phyloP scores from a whole-genome alignment of 768 basidiomycete genomes.

The Macrocybe gigantea region DNA sequence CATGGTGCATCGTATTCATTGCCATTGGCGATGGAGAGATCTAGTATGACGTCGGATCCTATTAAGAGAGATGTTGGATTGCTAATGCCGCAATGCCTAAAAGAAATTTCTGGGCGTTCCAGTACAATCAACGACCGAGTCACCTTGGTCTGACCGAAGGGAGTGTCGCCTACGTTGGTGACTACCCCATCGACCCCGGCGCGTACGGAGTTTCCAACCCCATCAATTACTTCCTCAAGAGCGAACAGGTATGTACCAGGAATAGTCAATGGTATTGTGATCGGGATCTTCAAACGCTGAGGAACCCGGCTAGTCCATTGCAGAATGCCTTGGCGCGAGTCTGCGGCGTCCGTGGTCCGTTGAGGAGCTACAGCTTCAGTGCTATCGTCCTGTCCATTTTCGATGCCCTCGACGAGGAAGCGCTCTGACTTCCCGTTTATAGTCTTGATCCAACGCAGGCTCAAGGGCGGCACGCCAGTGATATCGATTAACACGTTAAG shows the following conservation, averaged over 20 bases:
- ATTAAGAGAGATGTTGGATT: slow-evolving; percentile 65
- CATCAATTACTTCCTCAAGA: slow-evolving; percentile 80
- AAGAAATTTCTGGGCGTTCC: slow-evolving; percentile 64
- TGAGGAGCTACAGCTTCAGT: slow-evolving; percentile 16
- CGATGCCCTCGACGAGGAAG: slow-evolving; percentile 82
- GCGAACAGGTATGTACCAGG: slow-evolving; percentile 68
- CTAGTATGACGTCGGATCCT: slow-evolving; percentile 56
- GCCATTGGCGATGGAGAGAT: slow-evolving; percentile 44
- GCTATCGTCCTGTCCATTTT: slow-evolving; percentile 30
- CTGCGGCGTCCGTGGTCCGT: slow-evolving; percentile 7
- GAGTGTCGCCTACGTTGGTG: slow-evolving; percentile 11
- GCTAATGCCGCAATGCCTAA: slow-evolving; percentile 70
- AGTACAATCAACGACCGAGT: slow-evolving; percentile 66
- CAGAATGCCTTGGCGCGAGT: slow-evolving; percentile 7
- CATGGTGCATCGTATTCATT: slow-evolving; percentile 65
- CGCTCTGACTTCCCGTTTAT: slow-evolving; percentile 61
- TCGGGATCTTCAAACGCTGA: slow-evolving; percentile 61
- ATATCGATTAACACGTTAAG: slow-evolving; percentile 59
- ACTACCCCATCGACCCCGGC: slow-evolving; percentile 20
- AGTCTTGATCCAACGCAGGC: slow-evolving; percentile 70
- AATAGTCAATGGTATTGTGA: slow-evolving; percentile 55
- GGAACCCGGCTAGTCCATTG: slow-evolving; percentile 22
- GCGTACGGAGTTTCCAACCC: slow-evolving; percentile 68
- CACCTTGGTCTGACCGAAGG: slow-evolving; percentile 28
- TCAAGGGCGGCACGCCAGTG: slow-evolving; percentile 70